A percentile compares a stretch with the other conserved stretches of the same genome.
phyloP scores from a whole-genome alignment of 352 stramenopile species.

The Phytophthora ohioensis region DNA sequence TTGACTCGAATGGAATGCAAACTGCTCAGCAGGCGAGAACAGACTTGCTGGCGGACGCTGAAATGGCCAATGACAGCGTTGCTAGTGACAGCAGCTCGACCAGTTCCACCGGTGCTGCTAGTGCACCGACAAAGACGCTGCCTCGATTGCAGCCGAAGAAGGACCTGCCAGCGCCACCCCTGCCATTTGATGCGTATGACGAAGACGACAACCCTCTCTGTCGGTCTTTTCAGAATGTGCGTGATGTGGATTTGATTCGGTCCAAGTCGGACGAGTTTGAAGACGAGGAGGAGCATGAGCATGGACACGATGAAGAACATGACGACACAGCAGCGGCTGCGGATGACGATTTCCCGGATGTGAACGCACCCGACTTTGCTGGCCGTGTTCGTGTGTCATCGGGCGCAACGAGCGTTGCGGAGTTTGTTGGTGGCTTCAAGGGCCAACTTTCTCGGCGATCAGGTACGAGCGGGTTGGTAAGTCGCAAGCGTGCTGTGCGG shows the following conservation, averaged over 20 bases:
- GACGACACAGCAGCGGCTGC: slow-evolving; percentile 17
- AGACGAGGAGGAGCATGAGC: slow-evolving; percentile 31
- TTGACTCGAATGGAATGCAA: slow-evolving; percentile 28
- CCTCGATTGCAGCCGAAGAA: slow-evolving; percentile 39
- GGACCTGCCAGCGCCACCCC: slow-evolving; percentile 19
- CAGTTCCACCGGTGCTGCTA: slow-evolving; percentile 6
- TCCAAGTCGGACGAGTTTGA: slow-evolving; percentile 28
- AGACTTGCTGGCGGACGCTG: slow-evolving; percentile 4
- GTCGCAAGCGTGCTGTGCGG: slow-evolving; percentile 53
- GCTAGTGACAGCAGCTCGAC: slow-evolving; percentile 22
- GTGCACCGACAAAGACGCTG: slow-evolving; percentile 27
- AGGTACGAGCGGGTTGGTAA: slow-evolving; percentile 49
- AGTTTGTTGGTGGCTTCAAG: slow-evolving; percentile 79
- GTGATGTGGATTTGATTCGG: slow-evolving; percentile 54
- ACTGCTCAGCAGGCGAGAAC: slow-evolving; percentile 27
- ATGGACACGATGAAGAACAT: slow-evolving; percentile 33
- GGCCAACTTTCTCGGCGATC: slow-evolving; percentile 53
- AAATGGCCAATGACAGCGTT: slow-evolving; percentile 15
- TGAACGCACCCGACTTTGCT: slow-evolving; percentile 32
- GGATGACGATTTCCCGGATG: slow-evolving; percentile 32
- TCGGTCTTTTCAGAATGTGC: slow-evolving; percentile 61
- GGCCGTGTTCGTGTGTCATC: slow-evolving; percentile 52
- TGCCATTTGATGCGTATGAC: slow-evolving; percentile 51
- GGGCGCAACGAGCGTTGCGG: slow-evolving; percentile 56
- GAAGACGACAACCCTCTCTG: slow-evolving; percentile 58